Base-by-base conservation (phyloP, 2,329 filamentous ascomycete genomes). In the Fusarium luffae region DNA sequence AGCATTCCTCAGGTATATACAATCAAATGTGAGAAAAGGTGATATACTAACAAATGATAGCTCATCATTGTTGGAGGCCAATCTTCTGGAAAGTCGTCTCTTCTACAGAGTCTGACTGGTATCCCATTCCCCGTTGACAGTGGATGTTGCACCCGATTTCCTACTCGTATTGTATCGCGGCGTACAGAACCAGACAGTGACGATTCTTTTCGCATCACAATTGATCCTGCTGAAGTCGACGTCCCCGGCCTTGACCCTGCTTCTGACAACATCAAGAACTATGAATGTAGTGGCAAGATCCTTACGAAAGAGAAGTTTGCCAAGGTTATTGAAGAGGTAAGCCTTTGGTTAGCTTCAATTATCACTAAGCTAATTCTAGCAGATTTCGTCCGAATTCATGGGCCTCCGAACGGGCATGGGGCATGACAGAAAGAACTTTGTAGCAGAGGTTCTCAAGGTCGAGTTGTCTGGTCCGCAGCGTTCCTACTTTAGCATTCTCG, bases 41-140 rank as follows among this genome's bases (percentile, higher is more conserved):
- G 6, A 5, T 11, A 16, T 14, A 14, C 51, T 73, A 5, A 70
- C 18, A 25, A 4, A 1, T 2, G 2, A 7, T 14, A 80, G 78
- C 75, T 81, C 8, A 74, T 81, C 3, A 79, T 81, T 28, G 78
- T 81, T 0, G 79, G 80, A 3, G 74, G 76, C 1, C 79, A 81
- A 59, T 81, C 78, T 1, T 73, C 77, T 4, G 79, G 79, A 4
- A 81, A 81, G 25, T 81, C 80, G 0, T 80, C 80, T 8, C 69
- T 82, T 3, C 68, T 82, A 4, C 77, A 77, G 48, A 79, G 76
- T 21, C 60, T 81, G 52, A 80, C 78, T 2, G 79, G 77, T 4
- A 80, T 82, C 18, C 80, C 79, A 0, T 82, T 82, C 34, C 77
- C 77, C 1, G 74, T 78, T 1, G 75, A 75, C 13, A 69, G 59